Evolutionary conservation across 2,329 filamentous ascomycete species (phyloP), one percentile per base, ranked within the genome.

Genomic region (Scytalidium sp.): DNA sequence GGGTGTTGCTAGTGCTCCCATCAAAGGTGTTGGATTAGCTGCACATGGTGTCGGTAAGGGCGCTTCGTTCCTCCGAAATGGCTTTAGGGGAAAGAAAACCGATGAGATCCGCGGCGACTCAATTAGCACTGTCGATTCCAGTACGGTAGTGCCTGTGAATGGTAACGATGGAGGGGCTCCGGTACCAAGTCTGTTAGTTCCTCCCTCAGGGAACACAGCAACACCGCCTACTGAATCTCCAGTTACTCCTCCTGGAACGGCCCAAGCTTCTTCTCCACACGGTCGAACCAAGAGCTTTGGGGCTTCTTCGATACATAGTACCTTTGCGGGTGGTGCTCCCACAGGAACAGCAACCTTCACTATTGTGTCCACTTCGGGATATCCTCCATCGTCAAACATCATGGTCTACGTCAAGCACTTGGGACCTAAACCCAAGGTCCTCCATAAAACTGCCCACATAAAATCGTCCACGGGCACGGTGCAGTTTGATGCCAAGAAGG

Each of bases 361-460:
- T 2, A 74, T 99, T 15, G 71, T 96, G 11, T 87, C 87, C 3
- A 90, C 92, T 1, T 76, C 81, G 3, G 90, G 88, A 25, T 99
- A 85, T 69, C 87, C 90, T 15, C 72, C 85, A 1, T 82, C 82
- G 5, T 79, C 89, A 5, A 90, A 95, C 64, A 72, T 96, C n/a
- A 91, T 90, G 62, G 81, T 96, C 43, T 71, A 81, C 50, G 73
- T 96, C 58, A 84, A 83, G 49, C 83, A 88, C 58, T 65, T 88
- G 27, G 74, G 76, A 3, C 71, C 83, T 43, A 92, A 87, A 69
- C 80, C 70, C 45, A 97, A 94, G 72, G 81, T 87, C 42, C 75
- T 99, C 42, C 85, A 92, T 72, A 97, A 97, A 75, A 97, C 92
- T 19, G 96, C 96, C 67, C 87, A 94, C 56, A 81, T 88, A 72